Percentiles rank a stretch among this genome's conserved stretches.
These are phyloP conservation scores for Musa acuminata DNA, from an alignment of 176 grass and related monocot species.

Conservation along the genomic window DNA sequence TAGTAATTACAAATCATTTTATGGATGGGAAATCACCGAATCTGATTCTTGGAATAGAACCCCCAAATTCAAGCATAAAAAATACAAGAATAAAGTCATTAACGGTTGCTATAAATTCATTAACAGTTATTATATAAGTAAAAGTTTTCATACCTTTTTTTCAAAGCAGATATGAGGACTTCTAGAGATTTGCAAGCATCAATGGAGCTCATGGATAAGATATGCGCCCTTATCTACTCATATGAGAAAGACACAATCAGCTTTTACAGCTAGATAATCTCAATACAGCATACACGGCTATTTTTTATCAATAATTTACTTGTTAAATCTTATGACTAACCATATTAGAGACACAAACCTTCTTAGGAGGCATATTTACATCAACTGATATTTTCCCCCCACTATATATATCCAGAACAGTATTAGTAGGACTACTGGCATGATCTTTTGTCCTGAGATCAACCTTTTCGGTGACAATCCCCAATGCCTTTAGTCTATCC, in stretches of 20 bases:
- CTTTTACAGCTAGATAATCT: slow-evolving; percentile 13
- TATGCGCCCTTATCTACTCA: slow-evolving; percentile 54
- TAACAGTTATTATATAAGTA: neutral
- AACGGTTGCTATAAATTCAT: neutral
- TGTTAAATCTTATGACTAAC: slow-evolving; percentile 5
- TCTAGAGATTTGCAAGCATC: slow-evolving; percentile 67
- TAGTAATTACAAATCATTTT: too few relatives aligned
- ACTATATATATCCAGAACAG: slow-evolving; percentile 30
- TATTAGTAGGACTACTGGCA: slow-evolving; percentile 30
- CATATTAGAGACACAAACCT: slow-evolving; percentile 47
- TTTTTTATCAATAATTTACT: slow-evolving; percentile 19
- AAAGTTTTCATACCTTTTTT: slow-evolving; percentile 43
- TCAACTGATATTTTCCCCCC: slow-evolving; percentile 25
- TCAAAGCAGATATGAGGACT: slow-evolving; percentile 58
- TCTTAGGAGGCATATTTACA: slow-evolving; percentile 44
- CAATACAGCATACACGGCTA: neutral
- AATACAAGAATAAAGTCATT: too few relatives aligned
- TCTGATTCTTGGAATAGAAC: neutral
- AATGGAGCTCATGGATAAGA: slow-evolving; percentile 49
- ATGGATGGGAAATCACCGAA: neutral
- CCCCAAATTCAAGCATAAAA: neutral
- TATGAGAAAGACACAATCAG: slow-evolving; percentile 12
- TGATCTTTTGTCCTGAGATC: slow-evolving; percentile 22
- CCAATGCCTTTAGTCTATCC: slow-evolving; percentile 54
- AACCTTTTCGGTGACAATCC: slow-evolving; percentile 30